Percentiles rank a stretch among this genome's conserved stretches.
phyloP scores from a whole-genome alignment of 768 basidiomycete genomes.

The Crassisporium funariophilum region DNA sequence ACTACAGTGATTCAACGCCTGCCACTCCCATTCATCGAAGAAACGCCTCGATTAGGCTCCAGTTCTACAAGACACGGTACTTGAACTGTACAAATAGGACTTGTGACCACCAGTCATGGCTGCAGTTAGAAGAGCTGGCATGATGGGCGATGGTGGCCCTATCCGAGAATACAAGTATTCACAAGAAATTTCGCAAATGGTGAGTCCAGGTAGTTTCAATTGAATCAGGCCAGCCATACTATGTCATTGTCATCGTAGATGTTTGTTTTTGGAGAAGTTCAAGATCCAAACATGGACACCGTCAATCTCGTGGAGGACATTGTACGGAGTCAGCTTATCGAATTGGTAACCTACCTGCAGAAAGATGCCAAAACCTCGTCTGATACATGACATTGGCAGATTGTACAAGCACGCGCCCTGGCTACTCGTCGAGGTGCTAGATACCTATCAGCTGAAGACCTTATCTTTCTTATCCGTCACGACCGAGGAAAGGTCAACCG shows the following conservation, averaged over 20 bases:
- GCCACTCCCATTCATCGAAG: no score
- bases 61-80: no score
- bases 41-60: no score
- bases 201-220: constrained; percentile 26
- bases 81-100: no score
- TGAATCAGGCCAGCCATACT: not conserved
- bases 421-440: constrained; percentile 84
- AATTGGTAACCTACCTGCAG: constrained; percentile 56
- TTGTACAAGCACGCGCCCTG: constrained; percentile 85
- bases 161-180: constrained; percentile 81
- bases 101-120: constrained; percentile 15
- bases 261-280: constrained; percentile 97
- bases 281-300: constrained; percentile 85
- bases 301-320: constrained; percentile 96
- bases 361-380: not conserved
- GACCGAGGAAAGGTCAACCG: constrained; percentile 94
- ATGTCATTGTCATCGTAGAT: constrained; percentile 51
- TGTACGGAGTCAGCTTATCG: constrained; percentile 86
- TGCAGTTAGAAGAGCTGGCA: constrained; percentile 9
- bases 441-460: constrained; percentile 88
- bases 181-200: constrained; percentile 95
- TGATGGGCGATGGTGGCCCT: constrained; percentile 5
- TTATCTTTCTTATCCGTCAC: constrained; percentile 94
- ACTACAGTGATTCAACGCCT: no score
- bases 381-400: constrained; percentile 44